Evolutionary conservation across 352 stramenopile species (phyloP).

Genomic region (Globisporangium parvum): DNA sequence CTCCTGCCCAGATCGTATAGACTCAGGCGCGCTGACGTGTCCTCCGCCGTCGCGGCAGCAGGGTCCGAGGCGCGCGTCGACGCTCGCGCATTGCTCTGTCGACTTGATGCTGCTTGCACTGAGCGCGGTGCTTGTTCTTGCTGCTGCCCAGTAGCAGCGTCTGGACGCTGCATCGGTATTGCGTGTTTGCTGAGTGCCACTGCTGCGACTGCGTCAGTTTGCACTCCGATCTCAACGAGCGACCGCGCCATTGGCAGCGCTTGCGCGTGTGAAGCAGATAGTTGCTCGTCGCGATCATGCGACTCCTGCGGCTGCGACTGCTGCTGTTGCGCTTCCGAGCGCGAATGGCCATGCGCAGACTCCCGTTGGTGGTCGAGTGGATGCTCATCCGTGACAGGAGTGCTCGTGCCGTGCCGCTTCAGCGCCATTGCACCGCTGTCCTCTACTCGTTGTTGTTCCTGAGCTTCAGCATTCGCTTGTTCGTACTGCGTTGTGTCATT

Average conservation of each 20-base stretch:
- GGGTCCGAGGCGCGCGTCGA: slow-evolving; percentile 2
- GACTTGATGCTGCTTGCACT: not conserved
- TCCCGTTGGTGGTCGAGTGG: not conserved
- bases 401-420: not conserved
- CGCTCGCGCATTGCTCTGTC: not conserved
- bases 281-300: not conserved
- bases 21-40: slow-evolving; percentile 26
- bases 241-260: not conserved
- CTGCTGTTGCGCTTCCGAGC: not conserved
- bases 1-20: slow-evolving; percentile 39
- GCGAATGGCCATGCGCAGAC: no score
- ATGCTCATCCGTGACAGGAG: not conserved
- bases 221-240: slow-evolving; percentile 9
- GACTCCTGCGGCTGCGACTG: not conserved
- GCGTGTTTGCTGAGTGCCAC: no score
- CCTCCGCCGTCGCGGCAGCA: not conserved
- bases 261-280: not conserved
- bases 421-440: not conserved
- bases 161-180: no score
- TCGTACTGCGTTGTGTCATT: not conserved
- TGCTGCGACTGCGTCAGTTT: slow-evolving; percentile 1
- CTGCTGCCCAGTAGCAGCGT: not conserved
- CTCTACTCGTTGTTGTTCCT: not conserved
- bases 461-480: not conserved
- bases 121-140: no score